phyloP scores from a whole-genome alignment of 495 filamentous ascomycete species.

The Aspergillus baeticus region DNA sequence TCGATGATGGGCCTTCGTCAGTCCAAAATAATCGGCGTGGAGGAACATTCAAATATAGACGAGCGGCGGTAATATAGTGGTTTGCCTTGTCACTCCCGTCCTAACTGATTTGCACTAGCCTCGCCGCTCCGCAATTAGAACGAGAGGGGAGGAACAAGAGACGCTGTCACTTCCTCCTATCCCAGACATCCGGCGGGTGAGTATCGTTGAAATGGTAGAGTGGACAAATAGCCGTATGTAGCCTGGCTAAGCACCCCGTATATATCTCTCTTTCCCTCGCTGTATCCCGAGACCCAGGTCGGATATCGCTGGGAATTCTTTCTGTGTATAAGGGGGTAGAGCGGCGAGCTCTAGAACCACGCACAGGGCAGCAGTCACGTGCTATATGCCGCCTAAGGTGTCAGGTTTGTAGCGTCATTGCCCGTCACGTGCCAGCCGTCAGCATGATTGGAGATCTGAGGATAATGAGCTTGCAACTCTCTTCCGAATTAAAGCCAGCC shows the following conservation, averaged over 20 bases:
- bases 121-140: constrained; percentile 27
- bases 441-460: background rate
- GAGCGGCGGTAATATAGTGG: constrained; percentile 3
- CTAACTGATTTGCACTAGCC: constrained; percentile 20
- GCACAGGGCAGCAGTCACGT: constrained; percentile 17
- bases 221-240: background rate
- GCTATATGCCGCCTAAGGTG: background rate
- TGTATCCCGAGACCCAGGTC: background rate
- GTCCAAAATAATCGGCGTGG: no score
- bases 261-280: constrained; percentile 12
- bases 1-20: no score
- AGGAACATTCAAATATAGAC: constrained; percentile 2
- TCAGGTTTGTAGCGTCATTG: background rate
- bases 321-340: constrained; percentile 14
- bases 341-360: constrained; percentile 25
- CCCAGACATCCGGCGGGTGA: background rate
- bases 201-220: background rate
- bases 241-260: constrained; percentile 14
- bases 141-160: constrained; percentile 17
- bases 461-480: background rate
- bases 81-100: constrained; percentile 18
- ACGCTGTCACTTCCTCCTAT: constrained; percentile 7
- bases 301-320: constrained; percentile 2
- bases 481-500: no score
- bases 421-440: constrained; percentile 12